Percentiles rank a stretch among this genome's conserved stretches.
phyloP scores from a whole-genome alignment of 495 filamentous ascomycete genomes.

The Aspergillus cavernicola region DNA sequence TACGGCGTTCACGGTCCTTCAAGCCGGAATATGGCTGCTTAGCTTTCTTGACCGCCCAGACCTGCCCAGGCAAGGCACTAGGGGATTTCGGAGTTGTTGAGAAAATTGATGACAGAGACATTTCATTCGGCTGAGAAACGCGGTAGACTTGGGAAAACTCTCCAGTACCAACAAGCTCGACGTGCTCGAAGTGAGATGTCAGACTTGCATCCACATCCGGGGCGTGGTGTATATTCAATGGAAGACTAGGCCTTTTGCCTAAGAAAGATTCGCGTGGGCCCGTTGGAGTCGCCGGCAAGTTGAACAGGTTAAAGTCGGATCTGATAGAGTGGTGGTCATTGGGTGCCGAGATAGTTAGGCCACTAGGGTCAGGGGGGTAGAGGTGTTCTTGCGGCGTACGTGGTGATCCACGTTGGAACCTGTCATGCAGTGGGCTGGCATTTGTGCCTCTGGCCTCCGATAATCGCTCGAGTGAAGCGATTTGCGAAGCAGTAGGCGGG shows the following conservation, averaged over 20 bases:
- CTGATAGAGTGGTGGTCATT: conserved; percentile 40
- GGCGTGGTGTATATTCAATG: conserved; percentile 52
- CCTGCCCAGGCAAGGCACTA: conserved; percentile 44
- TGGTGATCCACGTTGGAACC: conserved; percentile 57
- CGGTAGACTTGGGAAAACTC: conserved; percentile 92
- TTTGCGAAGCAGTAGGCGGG: conserved; percentile 39
- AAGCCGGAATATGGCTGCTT: conserved; percentile 70
- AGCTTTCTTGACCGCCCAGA: conserved; percentile 92
- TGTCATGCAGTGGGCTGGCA: conserved; percentile 35
- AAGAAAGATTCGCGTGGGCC: conserved; percentile 57
- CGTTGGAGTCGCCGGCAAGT: conserved; percentile 76
- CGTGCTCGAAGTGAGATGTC: conserved; percentile 67
- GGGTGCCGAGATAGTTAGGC: conserved; percentile 68
- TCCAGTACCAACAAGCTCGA: conserved; percentile 75
- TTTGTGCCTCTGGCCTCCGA: conserved; percentile 30
- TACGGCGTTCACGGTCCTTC: conserved; percentile 70
- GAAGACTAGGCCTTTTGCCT: conserved; percentile 46
- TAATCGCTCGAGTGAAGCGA: conserved; percentile 36
- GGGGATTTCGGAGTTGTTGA: conserved; percentile 38
- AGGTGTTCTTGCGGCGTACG: conserved; percentile 75
- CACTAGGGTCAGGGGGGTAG: conserved; percentile 76
- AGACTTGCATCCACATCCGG: conserved; percentile 69
- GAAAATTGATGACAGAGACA: conserved; percentile 44
- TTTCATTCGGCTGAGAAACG: conserved; percentile 53
- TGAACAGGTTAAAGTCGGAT: conserved; percentile 42